Evolutionary conservation across 306 rosid species (phyloP).

Genomic region (Malus sieversii): DNA sequence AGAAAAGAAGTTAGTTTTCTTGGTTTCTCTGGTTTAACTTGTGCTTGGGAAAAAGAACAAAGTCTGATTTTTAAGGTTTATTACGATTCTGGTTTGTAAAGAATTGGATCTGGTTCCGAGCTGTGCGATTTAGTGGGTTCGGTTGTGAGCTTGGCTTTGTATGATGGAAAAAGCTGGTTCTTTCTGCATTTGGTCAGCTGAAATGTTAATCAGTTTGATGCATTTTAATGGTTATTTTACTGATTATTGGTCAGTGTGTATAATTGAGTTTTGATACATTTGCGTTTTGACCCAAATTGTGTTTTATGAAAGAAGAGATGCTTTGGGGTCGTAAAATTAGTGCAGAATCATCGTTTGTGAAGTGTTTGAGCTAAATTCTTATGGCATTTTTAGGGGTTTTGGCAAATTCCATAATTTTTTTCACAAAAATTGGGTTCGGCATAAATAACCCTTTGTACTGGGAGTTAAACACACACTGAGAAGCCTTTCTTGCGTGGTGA

Average conservation of each 20-base stretch:
- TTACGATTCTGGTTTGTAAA: not conserved
- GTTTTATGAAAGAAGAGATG: no score
- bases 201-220: not conserved
- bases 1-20: constrained; percentile 23
- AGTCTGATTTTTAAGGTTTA: not conserved
- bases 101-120: not conserved
- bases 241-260: not conserved
- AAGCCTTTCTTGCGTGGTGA: no score
- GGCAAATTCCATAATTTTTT: no score
- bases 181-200: not conserved
- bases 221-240: not conserved
- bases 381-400: no score
- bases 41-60: not conserved
- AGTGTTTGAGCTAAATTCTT: no score
- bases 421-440: no score
- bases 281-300: no score
- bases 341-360: no score
- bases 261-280: not conserved
- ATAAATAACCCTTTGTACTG: no score
- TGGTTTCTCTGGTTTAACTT: no score
- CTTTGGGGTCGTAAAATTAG: no score
- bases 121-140: not conserved
- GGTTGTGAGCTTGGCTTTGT: not conserved
- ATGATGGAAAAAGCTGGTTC: not conserved
- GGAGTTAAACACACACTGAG: no score